Conservation (phyloP, 139 green algal genomes). For the Choricystis sp. region DNA sequence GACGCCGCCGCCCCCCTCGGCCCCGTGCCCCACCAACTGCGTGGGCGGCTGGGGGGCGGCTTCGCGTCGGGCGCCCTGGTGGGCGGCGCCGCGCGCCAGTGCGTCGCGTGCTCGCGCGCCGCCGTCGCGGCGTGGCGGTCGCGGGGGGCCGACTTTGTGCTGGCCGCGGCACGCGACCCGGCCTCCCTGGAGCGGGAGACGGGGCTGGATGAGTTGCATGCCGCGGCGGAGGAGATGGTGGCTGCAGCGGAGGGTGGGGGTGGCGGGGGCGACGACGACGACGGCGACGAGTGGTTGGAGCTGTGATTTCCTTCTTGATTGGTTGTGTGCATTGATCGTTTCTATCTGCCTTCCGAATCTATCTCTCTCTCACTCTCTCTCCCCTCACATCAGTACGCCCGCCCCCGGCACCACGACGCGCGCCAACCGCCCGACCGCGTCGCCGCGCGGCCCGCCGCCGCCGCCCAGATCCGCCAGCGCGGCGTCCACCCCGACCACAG, state of each 20-base stretch:
- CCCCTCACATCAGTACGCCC: neutral
- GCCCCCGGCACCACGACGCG: neutral
- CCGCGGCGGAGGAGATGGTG: neutral
- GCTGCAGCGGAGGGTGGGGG: neutral
- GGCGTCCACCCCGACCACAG: neutral
- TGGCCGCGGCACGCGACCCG: neutral
- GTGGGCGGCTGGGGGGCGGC: slow-evolving; percentile 17
- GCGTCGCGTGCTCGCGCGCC: slow-evolving; percentile 7
- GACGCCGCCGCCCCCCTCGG: slow-evolving; percentile 38
- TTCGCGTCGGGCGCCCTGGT: neutral
- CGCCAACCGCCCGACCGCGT: neutral
- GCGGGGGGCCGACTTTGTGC: neutral
- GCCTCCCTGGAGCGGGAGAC: neutral
- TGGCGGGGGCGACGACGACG: neutral
- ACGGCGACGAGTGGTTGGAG: neutral
- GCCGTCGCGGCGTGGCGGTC: slow-evolving; percentile 22
- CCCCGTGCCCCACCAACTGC: slow-evolving; percentile 35
- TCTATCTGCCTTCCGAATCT: too few relatives aligned
- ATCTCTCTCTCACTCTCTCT: neutral
- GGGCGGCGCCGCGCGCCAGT: neutral
- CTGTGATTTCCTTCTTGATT: too few relatives aligned
- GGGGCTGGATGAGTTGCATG: neutral
- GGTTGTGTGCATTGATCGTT: too few relatives aligned
- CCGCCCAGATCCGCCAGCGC: neutral
- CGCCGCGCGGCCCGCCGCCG: too few relatives aligned